Base-by-base conservation (phyloP, 371 early-diverging fungal species). In the Circinella minor region DNA sequence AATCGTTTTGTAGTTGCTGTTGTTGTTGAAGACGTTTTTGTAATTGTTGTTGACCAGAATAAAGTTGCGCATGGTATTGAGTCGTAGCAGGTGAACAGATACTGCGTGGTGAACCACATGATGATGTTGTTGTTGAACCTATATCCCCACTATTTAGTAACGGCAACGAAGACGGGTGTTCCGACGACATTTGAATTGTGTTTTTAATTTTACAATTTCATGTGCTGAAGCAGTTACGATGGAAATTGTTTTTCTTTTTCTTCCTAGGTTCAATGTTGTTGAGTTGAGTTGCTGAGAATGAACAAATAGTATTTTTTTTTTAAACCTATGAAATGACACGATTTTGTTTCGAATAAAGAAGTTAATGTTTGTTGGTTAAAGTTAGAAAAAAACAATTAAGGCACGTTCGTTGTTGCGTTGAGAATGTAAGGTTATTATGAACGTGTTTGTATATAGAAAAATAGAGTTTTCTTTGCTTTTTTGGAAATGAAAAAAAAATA, bases 61-160 rank as follows among this genome's bases (percentile, higher is more conserved):
- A 81, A 14, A 81, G 67, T 39, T 80, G 81, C 39, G 85, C 85
- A 69, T 85, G 83, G 65, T 85, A 82, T 63, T 85, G 74, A n/a
- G 78, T 74, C 18, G 79, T 83, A 8, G 81, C 77, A 20, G 76
- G 75, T 13, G 71, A 65, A 63, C 61, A 47, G 34, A 55, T 65
- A n/a, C 54, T 66, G 49, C 36, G 54, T 20, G 37, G 61, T 10
- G 68, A 55, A 55, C 57, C 34, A 48, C 27, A 17, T 38, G 70
- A 51, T 60, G 70, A 46, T 27, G 27, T 27, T 27, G 27, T 27
- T 27, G 27, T 27, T 10, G 17, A 63, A 55, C 46, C 57, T 8
- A 34, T 10, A 20, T 65, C 38, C 0, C 37, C 59, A 34, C 10
- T 55, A 18, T 15, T 57, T 20, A 61, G 27, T 57, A 55, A 17